Evolutionary conservation across 2,329 filamentous ascomycete genomes (phyloP), one percentile per base, ranked within the genome.

Genomic region (Phialocephala sp.): DNA sequence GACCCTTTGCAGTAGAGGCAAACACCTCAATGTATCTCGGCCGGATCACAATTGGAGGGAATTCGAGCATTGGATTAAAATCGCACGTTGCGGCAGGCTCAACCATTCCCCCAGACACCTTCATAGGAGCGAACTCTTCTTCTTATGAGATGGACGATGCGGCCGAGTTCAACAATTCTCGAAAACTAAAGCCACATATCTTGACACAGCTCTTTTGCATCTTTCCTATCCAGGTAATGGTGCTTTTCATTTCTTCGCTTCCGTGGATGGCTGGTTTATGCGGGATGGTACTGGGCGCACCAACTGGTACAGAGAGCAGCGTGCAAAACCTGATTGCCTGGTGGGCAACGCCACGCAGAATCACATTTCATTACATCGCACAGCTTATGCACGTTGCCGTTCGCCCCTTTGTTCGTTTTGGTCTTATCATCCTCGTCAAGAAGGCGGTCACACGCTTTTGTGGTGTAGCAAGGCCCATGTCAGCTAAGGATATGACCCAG

Each of bases 11-110:
- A 0, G 84, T 78, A 2, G 85, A 87, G 74, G 76, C 79, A n/a
- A 86, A 87, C 72, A 85, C 85, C 0, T 81, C 81, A 1, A 87
- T 87, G 84, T 85, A 85, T 64, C 77, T 87, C 12, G 83, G 82
- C 12, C 77, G 75, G 8, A 86, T 87, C 66, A 74, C 73, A 11
- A 80, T 87, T 59, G 84, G 84, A 0, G 74, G 76, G 8, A 80
- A 83, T 55, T 78, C 79, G 11, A 81, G 78, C 1, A 76, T 87
- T 4, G 84, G 85, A 6, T 69, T 81, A 2, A 77, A 80, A 3
- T 82, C 84, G 0, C 80, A 84, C 54, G 74, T 87, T 2, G 82
- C 84, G 0, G 79, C 85, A 1, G 85, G 85, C 0, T 79, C 83
- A 0, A 74, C 68, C 6, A 69, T 87, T 1, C 83, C 84, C 0